Evolutionary conservation across 176 grass and related monocot species (phyloP).

Genomic region (Miscanthus lutarioriparius): DNA sequence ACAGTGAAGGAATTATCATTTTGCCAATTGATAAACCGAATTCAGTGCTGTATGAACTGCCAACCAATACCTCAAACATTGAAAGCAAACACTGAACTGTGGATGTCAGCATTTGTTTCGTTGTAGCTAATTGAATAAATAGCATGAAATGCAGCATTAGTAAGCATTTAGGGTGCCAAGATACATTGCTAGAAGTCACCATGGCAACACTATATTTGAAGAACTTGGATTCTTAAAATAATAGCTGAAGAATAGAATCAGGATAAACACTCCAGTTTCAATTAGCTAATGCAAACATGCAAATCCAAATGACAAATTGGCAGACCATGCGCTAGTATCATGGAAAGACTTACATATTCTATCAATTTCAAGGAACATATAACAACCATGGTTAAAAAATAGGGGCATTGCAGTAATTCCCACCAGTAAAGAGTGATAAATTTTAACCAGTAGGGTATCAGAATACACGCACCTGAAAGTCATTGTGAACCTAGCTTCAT

Average conservation of each 20-base stretch:
- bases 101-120: not conserved
- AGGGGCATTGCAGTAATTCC: not conserved
- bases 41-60: not conserved
- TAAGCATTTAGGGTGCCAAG: not conserved
- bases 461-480: conserved; percentile 52
- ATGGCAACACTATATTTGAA: conserved; percentile 8
- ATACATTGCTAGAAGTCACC: conserved; percentile 11
- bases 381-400: not conserved
- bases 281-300: not conserved
- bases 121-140: conserved; percentile 6
- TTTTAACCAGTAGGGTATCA: conserved; percentile 3
- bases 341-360: not conserved
- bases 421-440: not conserved
- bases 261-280: not conserved
- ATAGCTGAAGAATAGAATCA: not conserved
- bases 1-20: not conserved
- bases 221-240: not conserved
- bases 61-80: not conserved
- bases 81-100: not conserved
- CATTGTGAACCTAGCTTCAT: conserved; percentile 76
- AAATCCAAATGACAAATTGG: not conserved
- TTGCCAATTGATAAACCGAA: not conserved
- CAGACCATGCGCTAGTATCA: not conserved
- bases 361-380: not conserved
- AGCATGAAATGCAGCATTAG: not conserved